Conservation (phyloP, 176 grass and related monocot genomes). For the Oryza coarctata region DNA sequence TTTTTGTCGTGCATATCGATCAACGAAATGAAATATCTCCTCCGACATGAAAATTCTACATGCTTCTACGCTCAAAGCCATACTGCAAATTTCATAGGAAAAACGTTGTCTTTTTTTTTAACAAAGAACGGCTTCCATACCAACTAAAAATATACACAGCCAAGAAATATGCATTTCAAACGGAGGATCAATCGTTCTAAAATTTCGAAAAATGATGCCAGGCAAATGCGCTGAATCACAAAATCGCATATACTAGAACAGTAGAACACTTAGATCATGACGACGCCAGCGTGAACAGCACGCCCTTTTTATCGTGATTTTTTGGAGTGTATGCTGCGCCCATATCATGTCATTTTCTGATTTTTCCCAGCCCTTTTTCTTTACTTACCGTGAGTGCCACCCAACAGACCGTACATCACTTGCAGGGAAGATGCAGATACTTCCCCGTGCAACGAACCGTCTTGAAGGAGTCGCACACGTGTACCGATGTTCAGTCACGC, state of each 20-base stretch:
- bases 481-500: neutral
- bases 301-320: neutral
- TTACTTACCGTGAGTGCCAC: constrained; percentile 29
- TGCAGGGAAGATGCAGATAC: neutral
- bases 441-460: neutral
- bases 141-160: too few species aligned
- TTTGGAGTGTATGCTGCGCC: neutral
- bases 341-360: neutral
- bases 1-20: neutral
- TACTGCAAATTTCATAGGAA: neutral
- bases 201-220: neutral
- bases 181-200: neutral
- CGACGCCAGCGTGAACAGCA: neutral
- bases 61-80: neutral
- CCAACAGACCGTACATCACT: neutral
- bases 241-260: neutral
- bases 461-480: neutral
- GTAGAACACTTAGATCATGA: too few species aligned
- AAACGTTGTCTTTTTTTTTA: too few species aligned
- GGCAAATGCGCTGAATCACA: neutral
- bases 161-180: neutral
- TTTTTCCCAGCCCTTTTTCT: neutral
- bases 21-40: neutral
- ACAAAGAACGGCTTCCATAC: too few species aligned
- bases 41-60: neutral